Base-by-base conservation (phyloP, 2,329 filamentous ascomycete species). In the Penicillium palitans region DNA sequence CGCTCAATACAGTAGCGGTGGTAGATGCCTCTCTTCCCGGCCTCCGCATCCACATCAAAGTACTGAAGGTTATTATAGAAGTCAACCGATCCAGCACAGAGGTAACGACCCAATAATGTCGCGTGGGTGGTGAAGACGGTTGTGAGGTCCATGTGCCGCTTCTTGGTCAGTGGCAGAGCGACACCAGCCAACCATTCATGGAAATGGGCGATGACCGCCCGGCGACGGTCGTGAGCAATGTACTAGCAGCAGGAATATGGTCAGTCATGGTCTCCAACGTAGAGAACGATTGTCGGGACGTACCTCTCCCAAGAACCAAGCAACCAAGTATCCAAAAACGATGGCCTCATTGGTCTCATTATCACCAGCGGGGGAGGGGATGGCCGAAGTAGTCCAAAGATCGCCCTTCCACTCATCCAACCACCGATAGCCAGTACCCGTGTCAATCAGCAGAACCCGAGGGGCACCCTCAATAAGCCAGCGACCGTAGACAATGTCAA, bases 101-200 rank as follows among this genome's bases (percentile, higher is more conserved):
- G 90, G 73, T 99, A 98, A 70, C 95, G 89, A 62, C 95, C 95
- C 49, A 99, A 86, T 12, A 99, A 84, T 6, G 95, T 98, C 25
- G 95, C 95, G 78, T 98, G 95, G 2, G 95, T 99, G 42, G 95
- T 99, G 81, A 98, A 98, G 75, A 98, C 98, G 66, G 95, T 98
- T 19, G 95, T 98, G 51, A 97, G 85, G 72, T 98, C 95, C 76
- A 98, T 98, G 71, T 90, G 90, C 61, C 95, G 87, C 83, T 90
- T 96, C 81, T 96, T 96, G 79, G 88, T 89, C 65, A 98, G 84
- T 27, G 95, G 95, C 35, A 98, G 83, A 51, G 91, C 93, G 50
- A 98, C 95, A 77, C 93, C 95, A 12, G 95, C 89, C 55, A 99
- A 85, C 95, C 95, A 99, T 78, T 99, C 95, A 81, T 99, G 95